Evolutionary conservation across 768 basidiomycete species (phyloP).

Genomic region (Sporobolomyces phaffii): DNA sequence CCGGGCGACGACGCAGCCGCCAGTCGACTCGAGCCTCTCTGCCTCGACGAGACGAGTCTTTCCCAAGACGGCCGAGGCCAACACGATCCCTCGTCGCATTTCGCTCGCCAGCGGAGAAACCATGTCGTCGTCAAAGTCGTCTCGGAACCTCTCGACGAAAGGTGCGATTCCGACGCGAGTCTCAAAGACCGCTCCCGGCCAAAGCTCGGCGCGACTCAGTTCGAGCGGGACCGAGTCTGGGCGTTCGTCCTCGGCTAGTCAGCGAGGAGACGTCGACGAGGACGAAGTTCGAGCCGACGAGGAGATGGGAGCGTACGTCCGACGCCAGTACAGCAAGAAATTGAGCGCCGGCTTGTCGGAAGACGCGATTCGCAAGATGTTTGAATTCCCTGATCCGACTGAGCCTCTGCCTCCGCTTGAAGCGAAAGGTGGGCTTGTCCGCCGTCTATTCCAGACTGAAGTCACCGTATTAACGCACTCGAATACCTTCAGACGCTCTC

Average conservation of each 20-base stretch:
- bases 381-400: constrained; percentile 87
- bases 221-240: constrained; percentile 70
- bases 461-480: too few relatives aligned
- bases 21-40: neutral
- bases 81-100: constrained; percentile 2
- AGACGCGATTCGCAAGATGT: constrained; percentile 76
- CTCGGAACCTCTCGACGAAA: constrained; percentile 51
- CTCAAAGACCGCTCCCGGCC: constrained; percentile 40
- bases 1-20: neutral
- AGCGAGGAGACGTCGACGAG: constrained; percentile 60
- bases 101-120: constrained; percentile 10
- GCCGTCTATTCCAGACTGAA: too few relatives aligned
- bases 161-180: constrained; percentile 54
- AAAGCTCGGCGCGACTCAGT: constrained; percentile 46
- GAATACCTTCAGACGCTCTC: constrained; percentile 44
- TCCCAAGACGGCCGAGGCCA: constrained; percentile 3
- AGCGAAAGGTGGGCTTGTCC: constrained; percentile 59
- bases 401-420: constrained; percentile 61
- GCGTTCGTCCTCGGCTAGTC: constrained; percentile 72
- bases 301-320: constrained; percentile 93
- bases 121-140: constrained; percentile 13
- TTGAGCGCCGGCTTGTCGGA: constrained; percentile 74
- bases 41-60: neutral
- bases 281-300: constrained; percentile 86
- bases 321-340: constrained; percentile 81